Base-by-base conservation (phyloP, 129 eudicot genomes). In the Tagetes erecta region DNA sequence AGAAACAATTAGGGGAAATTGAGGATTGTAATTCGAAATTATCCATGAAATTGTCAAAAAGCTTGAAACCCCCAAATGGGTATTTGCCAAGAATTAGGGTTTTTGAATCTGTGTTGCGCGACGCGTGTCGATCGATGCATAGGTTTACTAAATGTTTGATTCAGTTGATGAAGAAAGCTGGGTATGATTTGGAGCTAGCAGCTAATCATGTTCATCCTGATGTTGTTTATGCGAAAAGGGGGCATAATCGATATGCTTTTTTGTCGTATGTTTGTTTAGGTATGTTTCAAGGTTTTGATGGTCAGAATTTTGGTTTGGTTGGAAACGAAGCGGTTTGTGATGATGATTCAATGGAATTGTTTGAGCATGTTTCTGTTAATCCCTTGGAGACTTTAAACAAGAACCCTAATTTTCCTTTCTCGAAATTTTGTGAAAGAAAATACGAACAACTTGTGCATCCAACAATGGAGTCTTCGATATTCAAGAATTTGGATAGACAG, bases 151-250 rank as follows among this genome's bases (percentile, higher is more conserved):
- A 91, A 65, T 68, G 88, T 66, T 81, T 94, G 96, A 77, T 86
- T 46, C 89, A 77, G 62, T 80, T 94, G 89, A 94, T 94, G 98
- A 85, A 68, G 80, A 85, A 70, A 58, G 92, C 88, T 0, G 89
- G 87, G 62, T 94, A 95, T 92, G 96, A 94, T 82, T 90, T 94
- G 92, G 96, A 87, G 47, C 72, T 83, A 74, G 98, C 92, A 0
- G 96, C 98, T 0, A 86, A 58, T 78, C 85, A 89, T 10, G 93
- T 94, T 59, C 80, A 90, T 75, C 72, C 82, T 8, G 82, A 76
- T 57, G 78, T 88, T 58, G 79, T 71, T 62, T 94, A 90, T 75
- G 83, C 51, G 2, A 88, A 88, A 64, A 84, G 76, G 36, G 93
- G 91, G 76, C 96, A 94, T 82, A 73, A 73, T 34, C 81, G 83